Conservation (phyloP, 2,329 filamentous ascomycete genomes). For the Fonsecaea nubica region DNA sequence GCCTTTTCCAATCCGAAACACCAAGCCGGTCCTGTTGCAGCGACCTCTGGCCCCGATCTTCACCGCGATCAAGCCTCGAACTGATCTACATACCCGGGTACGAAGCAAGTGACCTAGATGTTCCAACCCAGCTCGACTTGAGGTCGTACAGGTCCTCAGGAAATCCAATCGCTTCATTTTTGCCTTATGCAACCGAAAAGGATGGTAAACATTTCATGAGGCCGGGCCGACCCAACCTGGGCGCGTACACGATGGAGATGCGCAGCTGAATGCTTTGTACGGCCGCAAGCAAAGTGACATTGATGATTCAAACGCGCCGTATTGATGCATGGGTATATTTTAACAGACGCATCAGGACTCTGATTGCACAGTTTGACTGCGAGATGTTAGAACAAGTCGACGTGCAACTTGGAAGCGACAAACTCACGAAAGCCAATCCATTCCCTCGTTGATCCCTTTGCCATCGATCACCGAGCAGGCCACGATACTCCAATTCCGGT, state of each 20-base stretch:
- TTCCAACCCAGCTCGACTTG: neutral
- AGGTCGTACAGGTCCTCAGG: neutral
- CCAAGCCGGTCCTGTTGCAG: neutral
- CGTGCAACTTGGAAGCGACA: neutral
- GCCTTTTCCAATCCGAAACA: neutral
- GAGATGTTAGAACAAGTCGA: conserved; percentile 13
- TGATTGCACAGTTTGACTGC: conserved; percentile 39
- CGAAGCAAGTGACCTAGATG: neutral
- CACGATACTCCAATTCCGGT: conserved; percentile 99
- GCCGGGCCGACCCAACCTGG: neutral
- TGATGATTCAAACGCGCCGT: conserved; percentile 16
- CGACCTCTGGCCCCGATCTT: neutral
- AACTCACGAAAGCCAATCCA: conserved; percentile 80
- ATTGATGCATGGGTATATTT: conserved; percentile 21
- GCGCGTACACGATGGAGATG: neutral
- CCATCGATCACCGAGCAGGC: conserved; percentile 96
- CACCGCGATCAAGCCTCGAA: neutral
- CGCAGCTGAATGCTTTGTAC: neutral
- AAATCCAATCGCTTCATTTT: neutral
- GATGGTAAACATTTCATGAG: neutral
- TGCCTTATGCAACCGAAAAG: neutral
- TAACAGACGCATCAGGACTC: conserved; percentile 32
- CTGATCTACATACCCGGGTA: neutral
- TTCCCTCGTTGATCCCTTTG: conserved; percentile 91
- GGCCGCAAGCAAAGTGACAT: conserved; percentile 4